Percentiles rank a stretch among this genome's conserved stretches.
phyloP scores from a whole-genome alignment of 345 rosid genomes.

The Gossypioides kirkii region DNA sequence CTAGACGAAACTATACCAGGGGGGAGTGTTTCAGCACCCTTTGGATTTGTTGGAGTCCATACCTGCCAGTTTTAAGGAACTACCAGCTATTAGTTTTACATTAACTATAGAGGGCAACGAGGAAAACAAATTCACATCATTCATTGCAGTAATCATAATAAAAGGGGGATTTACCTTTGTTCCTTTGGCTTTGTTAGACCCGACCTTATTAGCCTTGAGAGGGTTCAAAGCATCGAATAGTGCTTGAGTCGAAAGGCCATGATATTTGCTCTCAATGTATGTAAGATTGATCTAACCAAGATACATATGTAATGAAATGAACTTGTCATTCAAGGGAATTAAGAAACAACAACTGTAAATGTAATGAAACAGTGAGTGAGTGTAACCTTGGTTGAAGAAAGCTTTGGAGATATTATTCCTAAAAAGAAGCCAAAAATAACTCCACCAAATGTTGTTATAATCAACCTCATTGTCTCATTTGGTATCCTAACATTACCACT shows the following conservation, averaged over 20 bases:
- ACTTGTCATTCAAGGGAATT: not conserved
- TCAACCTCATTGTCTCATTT: constrained; percentile 65
- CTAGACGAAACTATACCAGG: constrained; percentile 67
- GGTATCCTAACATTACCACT: constrained; percentile 59
- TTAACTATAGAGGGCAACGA: not conserved
- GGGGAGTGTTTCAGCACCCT: constrained; percentile 86
- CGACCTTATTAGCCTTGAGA: constrained; percentile 34
- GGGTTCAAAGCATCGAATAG: constrained; percentile 68
- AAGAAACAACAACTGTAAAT: not conserved
- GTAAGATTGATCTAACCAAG: constrained; percentile 74
- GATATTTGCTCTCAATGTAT: constrained; percentile 69
- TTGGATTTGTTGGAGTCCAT: constrained; percentile 90
- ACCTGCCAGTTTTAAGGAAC: constrained; percentile 42
- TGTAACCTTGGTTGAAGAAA: constrained; percentile 33
- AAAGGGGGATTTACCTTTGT: constrained; percentile 46
- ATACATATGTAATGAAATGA: constrained; percentile 17
- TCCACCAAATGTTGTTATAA: constrained; percentile 58
- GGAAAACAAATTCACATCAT: not conserved
- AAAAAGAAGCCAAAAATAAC: constrained; percentile 67
- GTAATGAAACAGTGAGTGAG: not conserved
- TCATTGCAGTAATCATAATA: not conserved
- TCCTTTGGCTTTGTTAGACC: constrained; percentile 27
- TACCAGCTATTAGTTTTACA: constrained; percentile 7
- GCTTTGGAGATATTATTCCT: not conserved
- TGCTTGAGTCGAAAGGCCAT: constrained; percentile 65